These are phyloP conservation scores for Aspergillus transmontanensis DNA, from an alignment of 2,329 filamentous ascomycete species.

Conservation along the genomic window DNA sequence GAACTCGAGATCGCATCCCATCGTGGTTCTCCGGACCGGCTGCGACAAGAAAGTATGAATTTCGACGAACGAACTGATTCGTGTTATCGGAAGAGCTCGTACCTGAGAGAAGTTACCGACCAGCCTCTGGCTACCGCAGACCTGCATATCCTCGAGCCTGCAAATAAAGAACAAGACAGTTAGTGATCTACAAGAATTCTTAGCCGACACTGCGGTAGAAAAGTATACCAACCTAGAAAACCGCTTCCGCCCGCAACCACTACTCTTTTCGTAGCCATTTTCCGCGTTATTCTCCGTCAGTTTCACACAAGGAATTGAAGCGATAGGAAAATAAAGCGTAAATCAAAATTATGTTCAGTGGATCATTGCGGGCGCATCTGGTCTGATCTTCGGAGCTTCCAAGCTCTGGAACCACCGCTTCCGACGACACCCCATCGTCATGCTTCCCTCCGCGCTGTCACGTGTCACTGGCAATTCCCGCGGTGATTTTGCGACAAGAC, in stretches of 20 bases:
- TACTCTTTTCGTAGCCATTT: slow-evolving; percentile 70
- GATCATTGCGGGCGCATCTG: slow-evolving; percentile 14
- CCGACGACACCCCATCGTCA: slow-evolving; percentile 20
- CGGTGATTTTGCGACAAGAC: slow-evolving; percentile 7
- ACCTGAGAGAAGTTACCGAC: slow-evolving; percentile 93
- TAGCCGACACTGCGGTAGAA: not conserved
- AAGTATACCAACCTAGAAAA: slow-evolving; percentile 67
- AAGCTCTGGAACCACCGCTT: slow-evolving; percentile 14
- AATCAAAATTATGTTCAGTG: slow-evolving; percentile 7
- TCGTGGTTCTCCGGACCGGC: slow-evolving; percentile 84
- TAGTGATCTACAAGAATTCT: not conserved
- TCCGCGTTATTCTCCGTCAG: slow-evolving; percentile 18
- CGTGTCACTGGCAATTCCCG: slow-evolving; percentile 21
- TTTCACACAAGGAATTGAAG: not conserved
- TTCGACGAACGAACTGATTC: not conserved
- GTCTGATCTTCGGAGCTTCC: slow-evolving; percentile 2
- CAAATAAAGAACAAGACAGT: slow-evolving; percentile 13
- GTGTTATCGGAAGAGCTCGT: slow-evolving; percentile 27
- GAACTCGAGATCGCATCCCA: slow-evolving; percentile 82
- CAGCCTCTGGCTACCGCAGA: slow-evolving; percentile 82
- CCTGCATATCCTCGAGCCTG: slow-evolving; percentile 82
- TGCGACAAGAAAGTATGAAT: slow-evolving; percentile 40
- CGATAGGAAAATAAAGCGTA: not conserved
- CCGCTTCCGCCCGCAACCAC: slow-evolving; percentile 93
- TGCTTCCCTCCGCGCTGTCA: slow-evolving; percentile 27